Evolutionary conservation across 202 grass and related monocot genomes (phyloP).

Genomic region (Zoysia matrella): DNA sequence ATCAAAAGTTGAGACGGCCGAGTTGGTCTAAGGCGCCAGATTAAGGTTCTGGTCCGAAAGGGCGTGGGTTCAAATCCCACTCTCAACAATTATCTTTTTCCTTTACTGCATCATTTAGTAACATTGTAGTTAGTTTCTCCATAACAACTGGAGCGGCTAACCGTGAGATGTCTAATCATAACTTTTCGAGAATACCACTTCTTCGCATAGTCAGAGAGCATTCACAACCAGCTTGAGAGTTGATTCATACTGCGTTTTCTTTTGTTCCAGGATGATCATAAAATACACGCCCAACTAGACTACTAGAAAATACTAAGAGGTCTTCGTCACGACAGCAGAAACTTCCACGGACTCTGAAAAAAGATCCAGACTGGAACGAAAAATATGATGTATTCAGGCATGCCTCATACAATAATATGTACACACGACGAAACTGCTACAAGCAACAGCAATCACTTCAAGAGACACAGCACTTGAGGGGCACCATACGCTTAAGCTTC

Average conservation of each 20-base stretch:
- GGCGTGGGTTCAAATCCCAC: constrained; percentile 81
- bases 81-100: constrained; percentile 42
- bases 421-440: constrained; percentile 37
- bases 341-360: background rate
- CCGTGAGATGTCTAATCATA: no score
- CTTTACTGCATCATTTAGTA: no score
- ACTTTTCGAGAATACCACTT: no score
- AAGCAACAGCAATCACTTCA: constrained; percentile 38
- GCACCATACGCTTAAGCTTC: constrained; percentile 27
- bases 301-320: background rate
- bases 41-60: constrained; percentile 77
- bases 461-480: constrained; percentile 18
- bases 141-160: no score
- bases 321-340: background rate
- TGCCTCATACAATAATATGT: constrained; percentile 46
- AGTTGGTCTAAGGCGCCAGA: constrained; percentile 89
- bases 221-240: background rate
- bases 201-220: no score
- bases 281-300: constrained; percentile 18
- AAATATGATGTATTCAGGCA: constrained; percentile 24
- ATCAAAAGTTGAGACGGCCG: constrained; percentile 53
- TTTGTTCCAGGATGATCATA: background rate
- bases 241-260: no score
- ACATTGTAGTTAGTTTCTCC: no score
- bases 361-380: background rate